phyloP scores from a whole-genome alignment of 306 rosid genomes.

The Cucumis cinereus region DNA sequence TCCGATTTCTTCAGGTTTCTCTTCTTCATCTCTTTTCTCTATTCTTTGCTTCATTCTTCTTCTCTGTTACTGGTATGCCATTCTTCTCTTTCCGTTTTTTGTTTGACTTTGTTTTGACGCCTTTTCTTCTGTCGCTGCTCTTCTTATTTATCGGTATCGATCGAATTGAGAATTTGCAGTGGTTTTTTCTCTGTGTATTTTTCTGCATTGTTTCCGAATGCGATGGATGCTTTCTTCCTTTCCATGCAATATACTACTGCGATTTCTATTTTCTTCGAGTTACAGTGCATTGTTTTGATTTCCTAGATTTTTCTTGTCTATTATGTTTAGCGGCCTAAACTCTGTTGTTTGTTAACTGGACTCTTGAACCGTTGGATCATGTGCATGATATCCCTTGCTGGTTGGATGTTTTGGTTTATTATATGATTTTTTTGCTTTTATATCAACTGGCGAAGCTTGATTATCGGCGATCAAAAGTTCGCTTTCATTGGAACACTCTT shows the following conservation, averaged over 20 bases:
- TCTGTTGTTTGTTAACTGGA: not conserved
- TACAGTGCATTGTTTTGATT: not conserved
- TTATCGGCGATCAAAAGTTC: not conserved
- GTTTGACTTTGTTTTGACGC: not conserved
- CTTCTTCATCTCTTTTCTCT: not conserved
- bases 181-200: not conserved
- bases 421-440: not conserved
- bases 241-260: not conserved
- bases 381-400: not conserved
- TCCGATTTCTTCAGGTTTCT: not conserved
- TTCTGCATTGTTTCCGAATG: conserved; percentile 10
- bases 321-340: not conserved
- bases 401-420: not conserved
- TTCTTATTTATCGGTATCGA: not conserved
- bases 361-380: not conserved
- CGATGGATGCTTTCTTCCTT: not conserved
- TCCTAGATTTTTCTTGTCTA: not conserved
- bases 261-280: not conserved
- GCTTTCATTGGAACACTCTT: not conserved
- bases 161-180: not conserved
- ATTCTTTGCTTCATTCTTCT: not conserved
- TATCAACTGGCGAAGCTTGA: not conserved
- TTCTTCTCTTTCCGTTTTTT: not conserved
- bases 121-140: not conserved
- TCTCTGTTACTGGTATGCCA: not conserved